A percentile compares a stretch with the other conserved stretches of the same genome.
Conservation (phyloP, 805 yeast species). For the Saccharomycopsis babjevae region DNA sequence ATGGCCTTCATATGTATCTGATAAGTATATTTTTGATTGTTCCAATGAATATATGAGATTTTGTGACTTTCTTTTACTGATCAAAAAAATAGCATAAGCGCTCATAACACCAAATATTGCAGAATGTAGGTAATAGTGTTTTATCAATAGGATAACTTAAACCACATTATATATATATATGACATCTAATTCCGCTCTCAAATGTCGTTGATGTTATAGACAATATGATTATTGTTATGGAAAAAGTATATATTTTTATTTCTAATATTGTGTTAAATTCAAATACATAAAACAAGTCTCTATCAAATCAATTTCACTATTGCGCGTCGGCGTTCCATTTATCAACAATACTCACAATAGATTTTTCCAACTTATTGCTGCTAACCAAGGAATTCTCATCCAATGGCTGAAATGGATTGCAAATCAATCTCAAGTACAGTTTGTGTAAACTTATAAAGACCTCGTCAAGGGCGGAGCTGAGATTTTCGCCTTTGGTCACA, state of each 20-base stretch:
- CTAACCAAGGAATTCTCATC: conserved; percentile 23
- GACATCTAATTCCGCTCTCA: too few species aligned
- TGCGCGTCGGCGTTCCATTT: conserved; percentile 11
- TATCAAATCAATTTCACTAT: background rate
- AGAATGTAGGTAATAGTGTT: too few species aligned
- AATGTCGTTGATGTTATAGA: too few species aligned
- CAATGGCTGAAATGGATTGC: conserved; percentile 50
- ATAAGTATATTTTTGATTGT: too few species aligned
- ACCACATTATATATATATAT: too few species aligned
- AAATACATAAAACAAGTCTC: background rate
- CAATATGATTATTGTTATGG: too few species aligned
- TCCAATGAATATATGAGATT: too few species aligned
- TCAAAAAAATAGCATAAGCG: too few species aligned
- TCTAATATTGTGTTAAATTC: background rate
- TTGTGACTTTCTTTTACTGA: too few species aligned
- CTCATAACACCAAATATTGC: too few species aligned
- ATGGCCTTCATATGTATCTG: too few species aligned
- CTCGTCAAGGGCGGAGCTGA: conserved; percentile 18
- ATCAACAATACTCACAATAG: conserved; percentile 15
- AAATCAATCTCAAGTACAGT: conserved; percentile 43
- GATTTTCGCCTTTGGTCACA: conserved; percentile 25
- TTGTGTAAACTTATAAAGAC: conserved; percentile 37
- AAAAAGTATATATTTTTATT: background rate
- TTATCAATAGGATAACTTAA: too few species aligned
- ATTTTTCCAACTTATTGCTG: conserved; percentile 14